phyloP scores from a whole-genome alignment of 208 protist genomes.

The Herpetomonas muscarum region DNA sequence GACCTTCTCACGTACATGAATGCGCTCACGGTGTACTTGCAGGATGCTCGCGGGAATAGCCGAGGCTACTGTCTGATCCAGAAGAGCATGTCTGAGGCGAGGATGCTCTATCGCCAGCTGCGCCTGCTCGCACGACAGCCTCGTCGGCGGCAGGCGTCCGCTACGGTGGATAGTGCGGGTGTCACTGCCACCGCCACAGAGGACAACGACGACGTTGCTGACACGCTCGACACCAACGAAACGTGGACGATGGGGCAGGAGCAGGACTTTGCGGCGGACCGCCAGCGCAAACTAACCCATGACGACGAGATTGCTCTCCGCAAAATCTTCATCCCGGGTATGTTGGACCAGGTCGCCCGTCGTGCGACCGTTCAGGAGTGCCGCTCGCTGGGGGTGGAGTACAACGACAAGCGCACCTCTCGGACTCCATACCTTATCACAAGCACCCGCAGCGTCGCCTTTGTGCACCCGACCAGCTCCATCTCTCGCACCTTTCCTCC shows the following conservation, averaged over 20 bases:
- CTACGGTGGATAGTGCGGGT: neutral
- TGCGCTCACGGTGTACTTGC: constrained; percentile 66
- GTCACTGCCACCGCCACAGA: constrained; percentile 3
- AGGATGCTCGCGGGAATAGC: constrained; percentile 29
- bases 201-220: constrained; percentile 38
- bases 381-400: constrained; percentile 73
- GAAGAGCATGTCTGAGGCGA: constrained; percentile 80
- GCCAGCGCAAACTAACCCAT: constrained; percentile 18
- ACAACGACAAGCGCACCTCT: constrained; percentile 78
- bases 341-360: constrained; percentile 86
- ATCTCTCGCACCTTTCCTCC: constrained; percentile 77
- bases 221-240: constrained; percentile 67
- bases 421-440: constrained; percentile 78
- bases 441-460: constrained; percentile 59
- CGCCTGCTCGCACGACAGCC: constrained; percentile 25
- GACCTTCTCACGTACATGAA: constrained; percentile 80
- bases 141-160: neutral
- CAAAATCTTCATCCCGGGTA: constrained; percentile 80
- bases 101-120: constrained; percentile 66
- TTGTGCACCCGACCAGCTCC: constrained; percentile 83
- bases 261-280: constrained; percentile 5
- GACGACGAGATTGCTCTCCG: constrained; percentile 69
- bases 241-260: constrained; percentile 9
- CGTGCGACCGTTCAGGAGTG: constrained; percentile 88
- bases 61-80: constrained; percentile 71